Percentiles rank a stretch among this genome's conserved stretches.
Conservation (phyloP, 257 asterid genomes). For the Solanum virginianum region DNA sequence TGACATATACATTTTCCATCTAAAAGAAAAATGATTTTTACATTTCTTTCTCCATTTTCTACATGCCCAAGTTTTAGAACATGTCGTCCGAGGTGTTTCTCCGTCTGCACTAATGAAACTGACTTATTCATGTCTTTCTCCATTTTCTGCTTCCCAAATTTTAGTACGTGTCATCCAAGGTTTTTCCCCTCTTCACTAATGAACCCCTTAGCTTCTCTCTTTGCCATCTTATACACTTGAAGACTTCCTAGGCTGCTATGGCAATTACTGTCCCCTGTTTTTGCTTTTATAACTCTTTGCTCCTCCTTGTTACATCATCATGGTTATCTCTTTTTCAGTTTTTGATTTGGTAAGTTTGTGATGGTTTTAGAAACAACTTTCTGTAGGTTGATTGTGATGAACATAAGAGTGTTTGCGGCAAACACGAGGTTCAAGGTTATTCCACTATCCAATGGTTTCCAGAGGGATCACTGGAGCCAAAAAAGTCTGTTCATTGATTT, state of each 20-base stretch:
- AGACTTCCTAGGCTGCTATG: no score
- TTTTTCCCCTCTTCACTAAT: neutral
- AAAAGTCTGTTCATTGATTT: slow-evolving; percentile 39
- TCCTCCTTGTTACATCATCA: no score
- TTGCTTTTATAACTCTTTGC: no score
- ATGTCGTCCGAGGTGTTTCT: no score
- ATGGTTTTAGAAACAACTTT: neutral
- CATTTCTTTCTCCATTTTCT: no score
- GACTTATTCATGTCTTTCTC: no score
- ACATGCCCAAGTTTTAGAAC: no score
- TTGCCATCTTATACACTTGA: neutral
- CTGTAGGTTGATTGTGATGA: slow-evolving; percentile 89
- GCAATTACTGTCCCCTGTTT: no score
- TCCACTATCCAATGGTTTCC: slow-evolving; percentile 98
- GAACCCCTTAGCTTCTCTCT: neutral
- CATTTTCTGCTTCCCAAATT: neutral
- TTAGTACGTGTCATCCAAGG: neutral
- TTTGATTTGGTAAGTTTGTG: neutral
- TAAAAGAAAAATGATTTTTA: no score
- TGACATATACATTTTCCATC: no score
- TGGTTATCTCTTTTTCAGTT: neutral
- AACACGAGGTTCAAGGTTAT: slow-evolving; percentile 79
- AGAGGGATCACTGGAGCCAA: slow-evolving; percentile 83
- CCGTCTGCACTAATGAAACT: no score
- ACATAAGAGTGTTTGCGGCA: slow-evolving; percentile 72